Base-by-base conservation (phyloP, 768 basidiomycete genomes). In the Xerocomus potaroensis region DNA sequence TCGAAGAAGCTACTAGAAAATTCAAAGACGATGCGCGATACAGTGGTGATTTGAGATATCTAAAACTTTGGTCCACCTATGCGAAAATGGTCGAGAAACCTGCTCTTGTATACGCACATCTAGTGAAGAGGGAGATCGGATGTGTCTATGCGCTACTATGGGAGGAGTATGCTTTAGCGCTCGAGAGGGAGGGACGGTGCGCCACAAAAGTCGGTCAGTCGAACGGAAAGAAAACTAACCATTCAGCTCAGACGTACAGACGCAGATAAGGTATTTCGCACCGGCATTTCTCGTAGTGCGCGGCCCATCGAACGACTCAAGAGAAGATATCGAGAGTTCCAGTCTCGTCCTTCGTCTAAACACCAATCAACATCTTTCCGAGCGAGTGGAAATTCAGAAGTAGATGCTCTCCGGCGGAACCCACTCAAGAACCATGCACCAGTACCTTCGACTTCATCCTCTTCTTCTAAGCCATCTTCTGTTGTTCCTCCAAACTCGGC, bases 61-160 rank as follows among this genome's bases (percentile, higher is more conserved):
- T 97, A 40, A 90, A 91, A 63, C 66, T 97, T 16, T 99, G 96
- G 96, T 78, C 84, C 18, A 74, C 87, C 40, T 93, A 95, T 63
- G 86, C 93, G 9, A 80, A 80, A 44, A 78, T 87, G 58, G 79
- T 91, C 44, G 85, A 92, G 57, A 77, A 80, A 56, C 72, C 84
- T 4, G 73, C 76, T 15, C 77, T 76, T 29, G 77, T 83, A 27
- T 97, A 90, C 68, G 78, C 80, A 22, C 84, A 81, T 65, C 67
- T 93, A 43, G 67, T 88, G 54, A 78, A 79, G 44, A 81, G 77
- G 49, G 83, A 82, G 34, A 84, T 93, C 59, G 91, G 89, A 9
- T 83, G 78, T 22, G 76, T 77, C 2, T 88, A 87, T 63, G 81
- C 89, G 1, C 69, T 85, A 36, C 69, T 96, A 38, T 99, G 96